Percentiles rank a stretch among this genome's conserved stretches.
Evolutionary conservation across 805 yeast species (phyloP).

Genomic region (Blastobotrys chiropterorum): DNA sequence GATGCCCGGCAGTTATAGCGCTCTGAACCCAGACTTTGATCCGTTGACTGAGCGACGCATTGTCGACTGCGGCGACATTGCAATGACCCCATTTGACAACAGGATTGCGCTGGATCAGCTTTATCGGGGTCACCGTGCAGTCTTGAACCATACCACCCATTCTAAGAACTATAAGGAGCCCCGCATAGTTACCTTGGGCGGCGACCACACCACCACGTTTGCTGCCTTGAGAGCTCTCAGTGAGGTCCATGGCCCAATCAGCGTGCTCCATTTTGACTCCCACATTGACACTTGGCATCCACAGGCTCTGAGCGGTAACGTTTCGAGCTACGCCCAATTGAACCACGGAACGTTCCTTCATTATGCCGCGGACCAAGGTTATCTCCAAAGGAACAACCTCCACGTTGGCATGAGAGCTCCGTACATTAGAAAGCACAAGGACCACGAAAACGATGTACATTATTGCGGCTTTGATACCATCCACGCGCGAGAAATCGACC

Average conservation of each 20-base stretch:
- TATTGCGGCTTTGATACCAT: constrained; percentile 54
- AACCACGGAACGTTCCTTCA: constrained; percentile 69
- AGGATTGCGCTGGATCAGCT: constrained; percentile 53
- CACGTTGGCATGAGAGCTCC: constrained; percentile 69
- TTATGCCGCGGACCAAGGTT: constrained; percentile 64
- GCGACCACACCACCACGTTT: constrained; percentile 69
- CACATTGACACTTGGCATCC: constrained; percentile 73
- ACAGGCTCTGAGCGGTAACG: constrained; percentile 53
- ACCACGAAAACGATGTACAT: constrained; percentile 49
- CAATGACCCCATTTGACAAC: constrained; percentile 60
- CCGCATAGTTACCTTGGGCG: constrained; percentile 62
- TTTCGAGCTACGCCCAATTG: constrained; percentile 49
- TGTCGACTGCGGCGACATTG: constrained; percentile 63
- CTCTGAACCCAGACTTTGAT: constrained; percentile 55
- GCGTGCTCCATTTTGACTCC: constrained; percentile 66
- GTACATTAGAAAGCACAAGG: constrained; percentile 42
- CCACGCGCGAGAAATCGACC: constrained; percentile 63
- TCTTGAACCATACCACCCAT: constrained; percentile 24
- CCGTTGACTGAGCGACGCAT: constrained; percentile 51
- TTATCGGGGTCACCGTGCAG: constrained; percentile 44
- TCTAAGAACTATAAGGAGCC: constrained; percentile 31
- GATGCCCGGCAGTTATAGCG: constrained; percentile 9
- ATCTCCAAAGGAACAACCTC: constrained; percentile 40
- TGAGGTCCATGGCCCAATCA: constrained; percentile 53
- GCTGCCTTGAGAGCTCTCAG: constrained; percentile 61